Evolutionary conservation across 768 basidiomycete genomes (phyloP).

Genomic region (Mycena amicta): DNA sequence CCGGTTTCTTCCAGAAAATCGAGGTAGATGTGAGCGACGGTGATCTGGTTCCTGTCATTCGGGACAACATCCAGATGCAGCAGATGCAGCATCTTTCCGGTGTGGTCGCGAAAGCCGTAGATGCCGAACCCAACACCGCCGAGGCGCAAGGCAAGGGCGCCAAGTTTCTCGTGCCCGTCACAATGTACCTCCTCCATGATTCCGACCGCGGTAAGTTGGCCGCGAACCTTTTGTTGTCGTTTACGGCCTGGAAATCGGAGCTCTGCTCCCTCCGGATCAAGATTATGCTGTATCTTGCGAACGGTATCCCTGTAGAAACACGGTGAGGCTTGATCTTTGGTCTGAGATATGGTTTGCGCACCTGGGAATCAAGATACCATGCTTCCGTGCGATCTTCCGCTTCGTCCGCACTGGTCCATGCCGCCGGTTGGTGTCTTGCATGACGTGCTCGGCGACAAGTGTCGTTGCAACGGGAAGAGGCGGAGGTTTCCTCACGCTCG

Average conservation of each 20-base stretch:
- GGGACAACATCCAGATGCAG: constrained; percentile 20
- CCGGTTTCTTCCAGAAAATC: constrained; percentile 23
- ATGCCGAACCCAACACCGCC: constrained; percentile 8
- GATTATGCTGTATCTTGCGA: neutral
- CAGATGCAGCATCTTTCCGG: constrained; percentile 11
- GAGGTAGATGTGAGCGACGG: constrained; percentile 25
- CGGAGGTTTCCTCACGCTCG: no score
- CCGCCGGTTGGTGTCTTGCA: no score
- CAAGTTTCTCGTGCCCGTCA: neutral
- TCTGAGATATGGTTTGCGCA: no score
- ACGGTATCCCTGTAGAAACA: neutral
- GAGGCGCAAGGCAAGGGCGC: neutral
- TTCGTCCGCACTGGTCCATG: no score
- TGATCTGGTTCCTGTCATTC: constrained; percentile 17
- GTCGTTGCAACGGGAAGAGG: no score
- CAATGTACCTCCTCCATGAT: neutral
- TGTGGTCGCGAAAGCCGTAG: no score
- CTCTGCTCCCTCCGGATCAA: neutral
- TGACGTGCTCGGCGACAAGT: no score
- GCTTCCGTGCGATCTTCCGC: no score
- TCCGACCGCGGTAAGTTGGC: neutral
- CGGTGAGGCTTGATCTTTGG: no score
- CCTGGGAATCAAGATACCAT: no score
- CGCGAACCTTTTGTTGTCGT: neutral
- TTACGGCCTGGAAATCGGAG: neutral